Percentiles rank a stretch among this genome's conserved stretches.
phyloP scores from a whole-genome alignment of 2,329 filamentous ascomycete genomes.

The Macrophomina tecta region DNA sequence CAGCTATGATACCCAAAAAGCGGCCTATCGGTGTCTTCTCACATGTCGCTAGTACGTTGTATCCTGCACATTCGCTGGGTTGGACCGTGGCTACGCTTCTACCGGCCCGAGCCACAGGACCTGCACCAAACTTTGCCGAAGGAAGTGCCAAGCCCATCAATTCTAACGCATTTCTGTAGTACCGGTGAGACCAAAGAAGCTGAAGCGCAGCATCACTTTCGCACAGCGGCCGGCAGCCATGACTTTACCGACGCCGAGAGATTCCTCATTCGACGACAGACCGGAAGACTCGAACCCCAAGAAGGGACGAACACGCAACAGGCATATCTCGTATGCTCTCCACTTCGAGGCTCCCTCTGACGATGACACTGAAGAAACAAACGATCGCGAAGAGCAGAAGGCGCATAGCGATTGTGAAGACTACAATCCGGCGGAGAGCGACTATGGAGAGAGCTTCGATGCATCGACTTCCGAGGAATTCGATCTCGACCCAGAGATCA shows the following conservation, averaged over 20 bases:
- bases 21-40: background rate
- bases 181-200: background rate
- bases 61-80: background rate
- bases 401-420: background rate
- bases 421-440: background rate
- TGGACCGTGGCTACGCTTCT: background rate
- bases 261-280: background rate
- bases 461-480: background rate
- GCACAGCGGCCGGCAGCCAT: background rate
- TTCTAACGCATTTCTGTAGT: background rate
- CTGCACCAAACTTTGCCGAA: background rate
- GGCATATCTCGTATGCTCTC: background rate
- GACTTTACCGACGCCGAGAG: background rate
- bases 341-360: background rate
- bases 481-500: background rate
- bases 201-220: background rate
- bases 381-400: background rate
- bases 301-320: background rate
- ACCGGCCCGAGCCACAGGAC: background rate
- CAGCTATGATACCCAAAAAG: background rate
- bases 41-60: constrained; percentile 12
- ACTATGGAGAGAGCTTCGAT: background rate
- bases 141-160: too few relatives aligned
- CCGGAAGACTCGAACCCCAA: background rate
- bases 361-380: background rate